Evolutionary conservation across 129 eudicot genomes (phyloP).

Genomic region (Flaveria brownii): DNA sequence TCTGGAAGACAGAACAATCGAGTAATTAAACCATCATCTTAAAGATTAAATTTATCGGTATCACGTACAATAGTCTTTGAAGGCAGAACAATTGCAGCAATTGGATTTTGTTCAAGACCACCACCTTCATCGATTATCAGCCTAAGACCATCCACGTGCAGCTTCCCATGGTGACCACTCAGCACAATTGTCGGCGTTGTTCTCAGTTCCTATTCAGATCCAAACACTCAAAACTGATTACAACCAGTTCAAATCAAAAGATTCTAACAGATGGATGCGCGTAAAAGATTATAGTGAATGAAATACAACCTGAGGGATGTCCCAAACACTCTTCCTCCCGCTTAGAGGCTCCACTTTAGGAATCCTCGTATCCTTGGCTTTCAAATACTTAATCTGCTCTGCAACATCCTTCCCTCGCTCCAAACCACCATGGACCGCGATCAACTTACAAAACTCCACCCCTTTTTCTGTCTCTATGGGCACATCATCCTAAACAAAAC

Average conservation of each 20-base stretch:
- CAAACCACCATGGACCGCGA: conserved; percentile 92
- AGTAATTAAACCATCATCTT: background rate
- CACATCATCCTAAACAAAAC: conserved; percentile 59
- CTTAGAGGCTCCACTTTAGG: conserved; percentile 71
- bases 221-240: background rate
- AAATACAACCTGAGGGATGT: conserved; percentile 69
- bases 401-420: conserved; percentile 59
- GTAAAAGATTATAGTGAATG: background rate
- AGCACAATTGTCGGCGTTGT: conserved; percentile 53
- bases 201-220: conserved; percentile 47
- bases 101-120: conserved; percentile 61
- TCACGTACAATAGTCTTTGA: conserved; percentile 68
- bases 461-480: conserved; percentile 65
- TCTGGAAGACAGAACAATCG: background rate
- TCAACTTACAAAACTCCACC: conserved; percentile 57
- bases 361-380: conserved; percentile 65
- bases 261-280: no score
- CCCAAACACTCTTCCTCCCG: conserved; percentile 71
- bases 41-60: conserved; percentile 44
- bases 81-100: conserved; percentile 83
- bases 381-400: conserved; percentile 61
- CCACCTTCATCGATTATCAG: conserved; percentile 81
- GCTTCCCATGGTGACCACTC: conserved; percentile 95
- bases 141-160: conserved; percentile 72
- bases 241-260: no score